Conservation (phyloP, 495 filamentous ascomycete species). For the Podospora pseudopauciseta region DNA sequence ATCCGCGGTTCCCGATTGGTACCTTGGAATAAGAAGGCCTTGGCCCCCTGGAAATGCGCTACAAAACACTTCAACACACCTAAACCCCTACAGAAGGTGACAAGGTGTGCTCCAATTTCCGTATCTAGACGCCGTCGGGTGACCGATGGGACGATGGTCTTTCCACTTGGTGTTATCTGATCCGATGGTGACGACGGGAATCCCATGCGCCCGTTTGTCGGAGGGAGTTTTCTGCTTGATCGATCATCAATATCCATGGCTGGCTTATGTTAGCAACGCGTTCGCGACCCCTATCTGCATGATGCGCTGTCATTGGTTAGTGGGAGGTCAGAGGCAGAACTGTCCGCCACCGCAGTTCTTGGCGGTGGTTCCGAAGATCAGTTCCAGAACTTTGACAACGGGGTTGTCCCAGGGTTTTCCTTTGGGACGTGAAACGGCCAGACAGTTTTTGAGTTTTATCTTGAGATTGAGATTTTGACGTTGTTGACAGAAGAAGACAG, state of each 20-base stretch:
- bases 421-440: background rate
- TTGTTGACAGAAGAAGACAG: background rate
- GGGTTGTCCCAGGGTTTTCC: background rate
- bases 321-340: background rate
- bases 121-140: slow-evolving; percentile 2
- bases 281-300: background rate
- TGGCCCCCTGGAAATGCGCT: background rate
- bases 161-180: background rate
- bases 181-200: background rate
- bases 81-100: background rate
- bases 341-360: background rate
- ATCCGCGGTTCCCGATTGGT: background rate
- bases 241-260: background rate
- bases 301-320: background rate
- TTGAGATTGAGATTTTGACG: background rate
- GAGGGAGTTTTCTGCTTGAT: background rate
- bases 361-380: background rate
- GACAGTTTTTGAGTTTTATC: background rate
- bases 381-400: background rate
- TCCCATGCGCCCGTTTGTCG: background rate
- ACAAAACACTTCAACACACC: background rate
- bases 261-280: background rate
- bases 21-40: background rate
- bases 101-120: background rate
- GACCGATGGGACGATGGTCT: slow-evolving; percentile 5